phyloP scores from a whole-genome alignment of 371 early-diverging fungal species.

The Saksenaea vasiformis region DNA sequence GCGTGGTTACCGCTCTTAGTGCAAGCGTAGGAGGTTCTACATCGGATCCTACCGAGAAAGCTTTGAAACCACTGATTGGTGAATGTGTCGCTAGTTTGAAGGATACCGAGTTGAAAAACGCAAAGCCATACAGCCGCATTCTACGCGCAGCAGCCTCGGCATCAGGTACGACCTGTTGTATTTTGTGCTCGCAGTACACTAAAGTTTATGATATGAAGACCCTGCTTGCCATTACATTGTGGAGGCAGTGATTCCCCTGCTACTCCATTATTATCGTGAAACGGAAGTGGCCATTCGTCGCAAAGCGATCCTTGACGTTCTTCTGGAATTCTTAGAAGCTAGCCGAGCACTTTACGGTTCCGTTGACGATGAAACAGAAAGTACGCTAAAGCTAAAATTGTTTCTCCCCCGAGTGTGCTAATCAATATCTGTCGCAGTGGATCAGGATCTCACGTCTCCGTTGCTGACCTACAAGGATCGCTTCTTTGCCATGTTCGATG shows the following conservation, averaged over 20 bases:
- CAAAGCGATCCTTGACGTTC: slow-evolving; percentile 67
- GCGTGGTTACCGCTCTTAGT: slow-evolving; percentile 60
- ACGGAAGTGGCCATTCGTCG: slow-evolving; percentile 59
- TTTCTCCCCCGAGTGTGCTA: neutral
- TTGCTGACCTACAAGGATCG: slow-evolving; percentile 67
- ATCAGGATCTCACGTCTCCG: slow-evolving; percentile 55
- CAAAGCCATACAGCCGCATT: slow-evolving; percentile 68
- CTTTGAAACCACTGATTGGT: slow-evolving; percentile 61
- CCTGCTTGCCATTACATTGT: slow-evolving; percentile 65
- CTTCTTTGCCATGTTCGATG: slow-evolving; percentile 66
- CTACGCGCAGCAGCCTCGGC: slow-evolving; percentile 67
- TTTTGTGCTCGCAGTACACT: neutral
- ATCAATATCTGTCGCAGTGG: slow-evolving; percentile 16
- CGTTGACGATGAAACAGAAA: slow-evolving; percentile 32
- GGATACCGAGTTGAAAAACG: slow-evolving; percentile 74
- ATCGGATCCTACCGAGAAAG: slow-evolving; percentile 57
- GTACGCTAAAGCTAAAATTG: slow-evolving; percentile 20
- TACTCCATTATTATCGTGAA: slow-evolving; percentile 57
- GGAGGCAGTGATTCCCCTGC: slow-evolving; percentile 51
- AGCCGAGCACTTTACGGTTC: slow-evolving; percentile 61
- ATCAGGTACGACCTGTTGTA: slow-evolving; percentile 46
- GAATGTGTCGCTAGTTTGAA: slow-evolving; percentile 71
- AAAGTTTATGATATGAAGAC: slow-evolving; percentile 30
- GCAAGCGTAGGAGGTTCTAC: slow-evolving; percentile 26
- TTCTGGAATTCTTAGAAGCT: slow-evolving; percentile 70